phyloP scores from a whole-genome alignment of 2,329 filamentous ascomycete genomes.

The Fusarium tuaranense region DNA sequence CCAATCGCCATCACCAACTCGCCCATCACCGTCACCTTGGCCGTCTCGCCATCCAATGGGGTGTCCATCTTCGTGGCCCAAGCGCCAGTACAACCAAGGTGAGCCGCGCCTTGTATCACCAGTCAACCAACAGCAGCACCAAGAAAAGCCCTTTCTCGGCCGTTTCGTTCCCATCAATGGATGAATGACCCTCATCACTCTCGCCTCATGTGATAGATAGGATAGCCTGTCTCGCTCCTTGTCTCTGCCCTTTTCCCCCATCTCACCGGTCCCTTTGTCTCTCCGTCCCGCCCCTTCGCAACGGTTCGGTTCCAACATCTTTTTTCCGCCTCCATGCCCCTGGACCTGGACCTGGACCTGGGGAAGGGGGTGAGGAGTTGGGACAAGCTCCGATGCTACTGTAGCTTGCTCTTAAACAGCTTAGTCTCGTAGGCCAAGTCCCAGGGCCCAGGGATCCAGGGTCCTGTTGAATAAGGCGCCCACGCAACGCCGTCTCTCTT shows the following conservation, averaged over 20 bases:
- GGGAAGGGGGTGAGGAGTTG: constrained; percentile 34
- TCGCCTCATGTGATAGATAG: constrained; percentile 1
- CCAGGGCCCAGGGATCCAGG: constrained; percentile 26
- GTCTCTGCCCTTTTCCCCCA: constrained; percentile 7
- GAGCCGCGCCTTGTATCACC: constrained; percentile 15
- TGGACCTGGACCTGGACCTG: constrained; percentile 31
- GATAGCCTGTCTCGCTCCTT: background rate
- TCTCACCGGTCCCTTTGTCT: constrained; percentile 18
- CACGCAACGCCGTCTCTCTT: constrained; percentile 5
- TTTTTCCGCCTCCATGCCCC: constrained; percentile 28
- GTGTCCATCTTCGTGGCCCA: constrained; percentile 18
- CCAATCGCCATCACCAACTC: constrained; percentile 16
- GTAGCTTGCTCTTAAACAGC: constrained; percentile 27
- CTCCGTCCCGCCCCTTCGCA: background rate
- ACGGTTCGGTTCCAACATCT: constrained; percentile 3
- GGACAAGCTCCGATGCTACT: constrained; percentile 30
- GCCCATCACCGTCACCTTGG: constrained; percentile 10
- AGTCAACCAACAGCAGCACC: constrained; percentile 20
- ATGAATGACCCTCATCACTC: background rate
- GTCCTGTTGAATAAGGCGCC: constrained; percentile 19
- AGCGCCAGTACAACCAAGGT: constrained; percentile 23
- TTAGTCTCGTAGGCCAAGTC: constrained; percentile 16
- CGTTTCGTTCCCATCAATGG: background rate
- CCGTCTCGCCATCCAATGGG: constrained; percentile 17
- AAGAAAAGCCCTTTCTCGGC: constrained; percentile 10